These are phyloP conservation scores for Pythium vanterpoolii DNA, from an alignment of 352 stramenopile species.

Conservation along the genomic window DNA sequence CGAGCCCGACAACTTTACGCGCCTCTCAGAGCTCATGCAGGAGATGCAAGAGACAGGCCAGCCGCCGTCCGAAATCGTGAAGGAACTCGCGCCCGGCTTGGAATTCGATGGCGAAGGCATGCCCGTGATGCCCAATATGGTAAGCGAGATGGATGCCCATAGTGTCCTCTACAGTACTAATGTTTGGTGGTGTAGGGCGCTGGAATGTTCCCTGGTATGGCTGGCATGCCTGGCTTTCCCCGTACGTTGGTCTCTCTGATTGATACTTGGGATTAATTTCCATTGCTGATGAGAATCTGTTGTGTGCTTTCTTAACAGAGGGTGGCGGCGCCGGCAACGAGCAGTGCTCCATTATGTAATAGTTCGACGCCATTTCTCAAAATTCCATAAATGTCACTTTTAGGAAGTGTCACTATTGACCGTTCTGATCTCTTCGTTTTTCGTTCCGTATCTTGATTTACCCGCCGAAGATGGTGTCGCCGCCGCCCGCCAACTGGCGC, in stretches of 20 bases:
- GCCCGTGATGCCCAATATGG: conserved; percentile 95
- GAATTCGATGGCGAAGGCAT: conserved; percentile 96
- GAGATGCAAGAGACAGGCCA: conserved; percentile 93
- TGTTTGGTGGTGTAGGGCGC: conserved; percentile 35
- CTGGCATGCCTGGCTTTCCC: conserved; percentile 73
- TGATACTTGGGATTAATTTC: background rate
- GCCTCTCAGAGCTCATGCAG: conserved; percentile 97
- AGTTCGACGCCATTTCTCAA: background rate
- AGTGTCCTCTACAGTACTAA: background rate
- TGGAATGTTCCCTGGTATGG: conserved; percentile 81
- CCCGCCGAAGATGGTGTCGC: conserved; percentile 6
- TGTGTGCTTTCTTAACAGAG: conserved; percentile 28
- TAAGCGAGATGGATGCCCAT: too few species aligned
- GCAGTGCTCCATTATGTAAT: conserved; percentile 73
- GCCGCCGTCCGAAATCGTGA: conserved; percentile 96
- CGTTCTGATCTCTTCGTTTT: background rate
- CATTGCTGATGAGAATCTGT: conserved; percentile 1
- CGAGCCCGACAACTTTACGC: conserved; percentile 94
- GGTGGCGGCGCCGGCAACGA: conserved; percentile 55
- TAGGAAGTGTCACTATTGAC: conserved; percentile 3
- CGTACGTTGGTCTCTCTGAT: conserved; percentile 32
- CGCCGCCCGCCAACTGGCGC: conserved; percentile 17
- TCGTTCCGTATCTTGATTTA: background rate
- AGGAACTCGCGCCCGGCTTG: conserved; percentile 97
- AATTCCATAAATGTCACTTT: conserved; percentile 17